Evolutionary conservation across 2,329 filamentous ascomycete genomes (phyloP).

Genomic region (Fusarium lateritium): DNA sequence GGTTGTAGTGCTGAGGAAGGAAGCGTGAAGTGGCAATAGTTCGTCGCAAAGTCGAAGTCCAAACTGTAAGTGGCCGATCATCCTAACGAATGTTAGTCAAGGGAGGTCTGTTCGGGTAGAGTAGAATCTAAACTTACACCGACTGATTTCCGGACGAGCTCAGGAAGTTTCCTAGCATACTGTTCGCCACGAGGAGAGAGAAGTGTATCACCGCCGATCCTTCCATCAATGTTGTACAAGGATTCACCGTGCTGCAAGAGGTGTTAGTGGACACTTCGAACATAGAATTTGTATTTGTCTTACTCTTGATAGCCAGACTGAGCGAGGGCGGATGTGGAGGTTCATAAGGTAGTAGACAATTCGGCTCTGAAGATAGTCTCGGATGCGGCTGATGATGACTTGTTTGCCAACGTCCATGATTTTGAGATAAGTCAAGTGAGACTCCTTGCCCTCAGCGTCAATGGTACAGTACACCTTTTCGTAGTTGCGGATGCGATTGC

Average conservation of each 20-base stretch:
- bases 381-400: conserved; percentile 97
- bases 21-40: conserved; percentile 93
- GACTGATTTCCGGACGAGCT: conserved; percentile 87
- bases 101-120: background rate
- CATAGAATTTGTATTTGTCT: conserved; percentile 53
- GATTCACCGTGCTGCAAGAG: conserved; percentile 87
- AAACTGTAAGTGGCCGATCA: conserved; percentile 73
- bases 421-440: conserved; percentile 93
- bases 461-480: conserved; percentile 97
- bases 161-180: conserved; percentile 88
- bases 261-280: conserved; percentile 17
- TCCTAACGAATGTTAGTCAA: conserved; percentile 59
- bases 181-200: conserved; percentile 88
- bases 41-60: conserved; percentile 77
- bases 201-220: conserved; percentile 93
- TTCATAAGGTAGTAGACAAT: conserved; percentile 99
- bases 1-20: conserved; percentile 86
- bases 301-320: conserved; percentile 95
- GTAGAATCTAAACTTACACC: conserved; percentile 71
- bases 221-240: conserved; percentile 88
- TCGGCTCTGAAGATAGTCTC: conserved; percentile 95
- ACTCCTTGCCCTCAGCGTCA: conserved; percentile 84
- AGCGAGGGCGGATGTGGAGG: conserved; percentile 94
- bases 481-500: conserved; percentile 95
- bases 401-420: conserved; percentile 96